phyloP scores from a whole-genome alignment of 192 early-diverging fungal species.

The Backusella westeae region DNA sequence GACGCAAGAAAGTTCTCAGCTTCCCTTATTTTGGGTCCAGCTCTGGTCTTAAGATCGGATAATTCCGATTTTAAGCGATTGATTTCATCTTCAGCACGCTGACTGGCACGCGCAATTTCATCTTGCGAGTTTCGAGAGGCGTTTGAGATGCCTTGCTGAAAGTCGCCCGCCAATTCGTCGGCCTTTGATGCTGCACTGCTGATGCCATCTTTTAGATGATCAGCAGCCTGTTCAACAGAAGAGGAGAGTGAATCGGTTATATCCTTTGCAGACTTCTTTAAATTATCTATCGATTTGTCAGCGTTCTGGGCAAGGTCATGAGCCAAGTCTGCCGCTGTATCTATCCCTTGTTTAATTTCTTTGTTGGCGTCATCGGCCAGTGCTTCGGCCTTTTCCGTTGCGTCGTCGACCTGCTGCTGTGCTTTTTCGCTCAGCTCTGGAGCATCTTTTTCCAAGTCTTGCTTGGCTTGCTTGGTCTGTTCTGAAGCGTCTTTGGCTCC shows the following conservation, averaged over 20 bases:
- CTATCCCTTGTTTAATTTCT: background rate
- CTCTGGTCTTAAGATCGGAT: conserved; percentile 12
- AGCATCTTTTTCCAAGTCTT: background rate
- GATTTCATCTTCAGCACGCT: conserved; percentile 21
- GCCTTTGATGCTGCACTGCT: conserved; percentile 4
- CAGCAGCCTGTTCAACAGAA: background rate
- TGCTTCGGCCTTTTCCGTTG: background rate
- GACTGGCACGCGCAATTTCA: conserved; percentile 10
- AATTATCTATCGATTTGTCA: background rate
- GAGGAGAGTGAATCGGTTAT: background rate
- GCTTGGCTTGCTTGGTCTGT: background rate
- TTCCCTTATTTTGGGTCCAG: conserved; percentile 21
- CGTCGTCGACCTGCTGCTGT: background rate
- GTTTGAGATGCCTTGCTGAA: background rate
- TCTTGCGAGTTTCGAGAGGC: background rate
- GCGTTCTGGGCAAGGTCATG: background rate
- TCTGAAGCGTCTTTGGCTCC: background rate
- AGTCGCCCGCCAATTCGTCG: background rate
- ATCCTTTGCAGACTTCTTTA: background rate
- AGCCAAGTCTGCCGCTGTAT: background rate
- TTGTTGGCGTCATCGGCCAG: background rate
- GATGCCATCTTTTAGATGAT: background rate
- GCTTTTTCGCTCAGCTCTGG: background rate
- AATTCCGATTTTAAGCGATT: conserved; percentile 21
- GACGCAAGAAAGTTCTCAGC: conserved; percentile 27